Base-by-base conservation (phyloP, 2,329 filamentous ascomycete genomes). In the Colletotrichum sp. region DNA sequence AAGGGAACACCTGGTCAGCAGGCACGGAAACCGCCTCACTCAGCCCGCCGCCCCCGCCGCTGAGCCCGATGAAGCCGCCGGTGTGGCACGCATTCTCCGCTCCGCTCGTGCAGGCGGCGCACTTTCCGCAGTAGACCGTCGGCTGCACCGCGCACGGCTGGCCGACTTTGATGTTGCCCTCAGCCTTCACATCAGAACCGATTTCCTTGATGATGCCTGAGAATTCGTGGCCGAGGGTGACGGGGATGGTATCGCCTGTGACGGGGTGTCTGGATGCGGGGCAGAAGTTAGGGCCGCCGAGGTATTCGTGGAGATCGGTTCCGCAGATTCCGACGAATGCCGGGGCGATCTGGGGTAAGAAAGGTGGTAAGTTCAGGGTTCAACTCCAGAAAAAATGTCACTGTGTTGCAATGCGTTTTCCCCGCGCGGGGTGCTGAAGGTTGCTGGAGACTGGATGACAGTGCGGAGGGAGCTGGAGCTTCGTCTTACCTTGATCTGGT, bases 221-320 rank as follows among this genome's bases (percentile, higher is more conserved):
- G 82, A 93, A 91, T 80, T 93, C 92, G 80, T 93, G 92, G 57
- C 92, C 92, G 34, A 93, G 84, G 2, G 87, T 91, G 28, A 93
- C 86, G 9, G 92, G 92, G 39, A 91, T 86, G 6, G 84, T 85
- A 66, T 90, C 89, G 57, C 88, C 85, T 1, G 91, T 93, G 13
- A 92, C 81, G 3, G 88, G 88, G 78, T 93, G 92, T 1, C 90
- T 90, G 28, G 76, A 77, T 30, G 78, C 78, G 30, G 82, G 82
- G 65, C 82, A 80, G 44, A 83, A 78, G 71, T 80, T 80, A 1
- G 80, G 80, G n/a, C 81, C 81, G 55, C 79, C 77, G 18, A 81
- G 75, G 76, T 82, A 84, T 62, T 83, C 82, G 73, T 84, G 81
- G 3, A 84, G 78, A 69, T 85, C 83, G 8, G 82, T 81, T 15